Evolutionary conservation across 169 alveolate species (phyloP), one percentile per base, ranked within the genome.

Genomic region (Neospora caninum): DNA sequence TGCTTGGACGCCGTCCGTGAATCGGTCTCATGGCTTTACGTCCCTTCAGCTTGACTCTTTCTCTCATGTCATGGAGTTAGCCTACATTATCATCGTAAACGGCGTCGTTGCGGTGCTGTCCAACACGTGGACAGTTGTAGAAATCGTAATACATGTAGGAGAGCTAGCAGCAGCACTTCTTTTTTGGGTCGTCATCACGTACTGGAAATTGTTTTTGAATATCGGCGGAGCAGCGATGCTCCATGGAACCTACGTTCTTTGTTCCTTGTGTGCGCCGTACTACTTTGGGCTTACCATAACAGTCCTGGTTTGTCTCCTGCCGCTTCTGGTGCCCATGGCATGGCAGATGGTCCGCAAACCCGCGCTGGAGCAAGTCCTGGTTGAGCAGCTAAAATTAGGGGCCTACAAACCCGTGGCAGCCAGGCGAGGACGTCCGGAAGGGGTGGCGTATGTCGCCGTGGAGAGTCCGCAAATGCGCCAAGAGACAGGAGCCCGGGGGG

Each of bases 161-260:
- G 97, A 96, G 94, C 67, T 94, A 0, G 70, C 91, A 18, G 93
- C 93, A 0, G 88, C 95, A 18, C 78, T 96, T 36, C 38, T 95
- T 29, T 95, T 95, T 70, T 95, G 97, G 97, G 84, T 95, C 43
- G 92, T 95, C 36, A 91, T 95, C 83, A 94, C 97, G 70, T 84
- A 94, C 73, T 94, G 93, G 64, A 94, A 94, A 39, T 88, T 95
- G 73, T 95, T 96, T 58, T 92, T 95, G 67, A 94, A 70, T 93
- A 88, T 96, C 49, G 95, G 93, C 38, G 97, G 96, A 39, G 97
- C 97, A 69, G 96, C 95, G 87, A 96, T 95, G 91, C 94, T 96
- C 83, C 94, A 91, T 86, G 97, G 97, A 4, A 96, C 97, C 38
- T 94, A 95, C 88, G 97, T 95, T 87, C 64, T 93, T 41, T 91